Percentiles rank a stretch among this genome's conserved stretches.
Conservation (phyloP, 2,329 filamentous ascomycete species). For the Furcasterigmium sp. region DNA sequence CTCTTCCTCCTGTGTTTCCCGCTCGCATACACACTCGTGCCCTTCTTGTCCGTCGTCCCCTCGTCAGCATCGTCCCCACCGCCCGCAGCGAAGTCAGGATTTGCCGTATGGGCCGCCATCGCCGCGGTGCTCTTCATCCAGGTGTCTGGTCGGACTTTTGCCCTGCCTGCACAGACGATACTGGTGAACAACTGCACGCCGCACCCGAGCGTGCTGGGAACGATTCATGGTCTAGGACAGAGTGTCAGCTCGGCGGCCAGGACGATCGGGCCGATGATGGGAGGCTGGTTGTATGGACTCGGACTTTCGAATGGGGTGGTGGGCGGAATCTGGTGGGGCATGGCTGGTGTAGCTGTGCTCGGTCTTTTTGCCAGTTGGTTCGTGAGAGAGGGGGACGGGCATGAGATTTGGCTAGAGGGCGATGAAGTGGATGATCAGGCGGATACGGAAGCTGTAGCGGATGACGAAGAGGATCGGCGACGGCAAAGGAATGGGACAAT, state of each 20-base stretch:
- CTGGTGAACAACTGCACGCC: conserved; percentile 43
- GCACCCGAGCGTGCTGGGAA: conserved; percentile 40
- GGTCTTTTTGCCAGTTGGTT: conserved; percentile 47
- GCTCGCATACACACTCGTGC: conserved; percentile 62
- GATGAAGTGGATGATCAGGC: conserved; percentile 38
- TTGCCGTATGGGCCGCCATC: conserved; percentile 60
- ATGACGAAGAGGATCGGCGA: background rate
- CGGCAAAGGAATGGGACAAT: too few relatives aligned
- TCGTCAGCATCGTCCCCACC: conserved; percentile 39
- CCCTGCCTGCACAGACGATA: conserved; percentile 39
- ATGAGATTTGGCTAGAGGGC: conserved; percentile 60
- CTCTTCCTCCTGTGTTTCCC: conserved; percentile 67
- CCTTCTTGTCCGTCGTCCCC: conserved; percentile 66
- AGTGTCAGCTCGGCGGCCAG: conserved; percentile 53
- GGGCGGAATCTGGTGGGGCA: conserved; percentile 53
- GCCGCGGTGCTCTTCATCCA: conserved; percentile 57
- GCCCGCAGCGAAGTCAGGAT: conserved; percentile 47
- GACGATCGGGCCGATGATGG: conserved; percentile 55
- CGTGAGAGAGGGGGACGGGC: conserved; percentile 57
- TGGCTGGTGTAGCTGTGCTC: conserved; percentile 42
- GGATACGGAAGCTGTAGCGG: background rate
- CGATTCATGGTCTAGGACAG: conserved; percentile 48
- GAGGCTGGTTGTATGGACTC: conserved; percentile 55
- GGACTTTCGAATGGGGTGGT: conserved; percentile 53
- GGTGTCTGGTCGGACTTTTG: conserved; percentile 63